Percentiles rank a stretch among this genome's conserved stretches.
Evolutionary conservation across 768 basidiomycete genomes (phyloP).

Genomic region (Boletus reticulatus): DNA sequence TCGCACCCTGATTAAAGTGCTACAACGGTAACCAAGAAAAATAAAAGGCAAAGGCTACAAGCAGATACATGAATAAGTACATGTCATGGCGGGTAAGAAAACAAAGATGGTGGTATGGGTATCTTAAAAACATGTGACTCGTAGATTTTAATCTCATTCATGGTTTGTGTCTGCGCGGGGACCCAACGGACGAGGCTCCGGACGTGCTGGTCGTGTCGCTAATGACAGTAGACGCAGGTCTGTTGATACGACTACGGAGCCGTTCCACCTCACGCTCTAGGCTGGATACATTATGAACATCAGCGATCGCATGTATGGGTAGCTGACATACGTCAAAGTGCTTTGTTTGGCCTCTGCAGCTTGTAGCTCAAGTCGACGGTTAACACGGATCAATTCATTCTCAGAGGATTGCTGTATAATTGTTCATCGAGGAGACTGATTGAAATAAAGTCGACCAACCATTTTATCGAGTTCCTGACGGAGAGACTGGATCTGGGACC

Average conservation of each 20-base stretch:
- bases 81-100: conserved; percentile 1
- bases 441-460: conserved; percentile 40
- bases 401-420: conserved; percentile 63
- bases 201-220: conserved; percentile 21
- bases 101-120: neutral
- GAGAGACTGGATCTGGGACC: conserved; percentile 54
- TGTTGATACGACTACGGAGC: conserved; percentile 59
- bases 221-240: conserved; percentile 45
- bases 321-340: conserved; percentile 54
- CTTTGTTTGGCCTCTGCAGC: conserved; percentile 72
- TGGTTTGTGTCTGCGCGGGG: conserved; percentile 28
- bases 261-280: conserved; percentile 70
- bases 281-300: conserved; percentile 30
- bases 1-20: neutral
- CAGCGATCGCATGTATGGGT: neutral
- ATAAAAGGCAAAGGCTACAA: conserved; percentile 15
- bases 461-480: conserved; percentile 58
- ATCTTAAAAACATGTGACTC: neutral
- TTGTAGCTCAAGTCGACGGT: conserved; percentile 76
- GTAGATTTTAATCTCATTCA: conserved; percentile 10
- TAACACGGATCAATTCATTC: conserved; percentile 62
- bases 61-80: conserved; percentile 19
- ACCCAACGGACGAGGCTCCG: conserved; percentile 26
- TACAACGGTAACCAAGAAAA: neutral
- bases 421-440: neutral